Evolutionary conservation across 2,329 filamentous ascomycete genomes (phyloP).

Genomic region (Diaporthe citrichinensis): DNA sequence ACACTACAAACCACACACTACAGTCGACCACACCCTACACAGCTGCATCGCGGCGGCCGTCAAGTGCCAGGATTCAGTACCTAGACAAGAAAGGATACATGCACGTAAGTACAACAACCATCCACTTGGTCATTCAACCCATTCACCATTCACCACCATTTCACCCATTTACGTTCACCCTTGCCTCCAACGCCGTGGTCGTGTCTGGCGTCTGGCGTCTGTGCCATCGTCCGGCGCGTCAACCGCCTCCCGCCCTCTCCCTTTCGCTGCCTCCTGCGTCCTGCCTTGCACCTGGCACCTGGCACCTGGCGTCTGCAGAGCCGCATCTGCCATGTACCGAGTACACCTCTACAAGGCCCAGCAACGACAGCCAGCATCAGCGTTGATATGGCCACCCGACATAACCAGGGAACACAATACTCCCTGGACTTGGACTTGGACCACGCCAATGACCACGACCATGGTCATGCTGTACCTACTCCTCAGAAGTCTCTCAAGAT

Average conservation of each 20-base stretch:
- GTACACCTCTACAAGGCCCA: constrained; percentile 14
- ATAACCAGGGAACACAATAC: neutral
- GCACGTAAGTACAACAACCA: constrained; percentile 27
- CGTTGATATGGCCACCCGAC: neutral
- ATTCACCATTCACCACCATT: neutral
- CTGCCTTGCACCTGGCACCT: neutral
- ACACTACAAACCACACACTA: neutral
- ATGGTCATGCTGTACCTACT: neutral
- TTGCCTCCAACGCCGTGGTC: neutral
- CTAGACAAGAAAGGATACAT: neutral
- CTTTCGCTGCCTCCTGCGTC: neutral
- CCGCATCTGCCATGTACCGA: constrained; percentile 36
- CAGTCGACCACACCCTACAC: neutral
- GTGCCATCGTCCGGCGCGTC: neutral
- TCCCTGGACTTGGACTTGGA: neutral
- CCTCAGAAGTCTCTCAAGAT: neutral
- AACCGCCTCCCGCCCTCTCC: neutral
- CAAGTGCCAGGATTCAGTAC: neutral
- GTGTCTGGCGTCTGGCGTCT: neutral
- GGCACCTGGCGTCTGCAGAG: constrained; percentile 16
- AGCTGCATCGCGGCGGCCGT: neutral
- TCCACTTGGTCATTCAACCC: neutral
- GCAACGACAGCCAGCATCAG: neutral
- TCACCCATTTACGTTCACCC: neutral
- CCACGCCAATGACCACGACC: neutral